Base-by-base conservation (phyloP, 169 alveolate genomes). In the Plasmodium coatneyi region DNA sequence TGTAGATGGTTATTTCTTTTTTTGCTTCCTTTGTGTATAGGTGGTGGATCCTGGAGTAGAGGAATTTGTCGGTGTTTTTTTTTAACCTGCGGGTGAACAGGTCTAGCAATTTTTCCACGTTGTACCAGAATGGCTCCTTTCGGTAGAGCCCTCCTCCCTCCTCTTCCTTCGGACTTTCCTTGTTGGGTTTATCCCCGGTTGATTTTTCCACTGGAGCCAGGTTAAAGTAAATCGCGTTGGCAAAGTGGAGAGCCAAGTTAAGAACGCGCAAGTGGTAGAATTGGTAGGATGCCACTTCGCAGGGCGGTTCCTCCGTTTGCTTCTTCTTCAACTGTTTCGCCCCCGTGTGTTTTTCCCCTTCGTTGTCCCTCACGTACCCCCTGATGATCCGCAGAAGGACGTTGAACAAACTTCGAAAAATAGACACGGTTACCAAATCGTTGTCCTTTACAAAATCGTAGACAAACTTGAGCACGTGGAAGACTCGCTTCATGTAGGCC, bases 201-300 rank as follows among this genome's bases (percentile, higher is more conserved):
- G 34, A 16, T 12, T 4, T 28, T 25, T 9, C 76, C 76, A 66
- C 36, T 41, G 0, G 76, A 46, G 71, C n/a, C 30, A 86, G 22
- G 66, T 86, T 86, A 16, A 86, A 86, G 76, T 86, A 86, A n/a
- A 86, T 76, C 2, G 49, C 82, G 43, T 86, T 86, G 25, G 52
- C 5, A 30, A 86, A 86, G 46, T 86, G 93, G 3, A 86, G 71
- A 30, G 81, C 39, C 5, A 86, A 22, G 30, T 86, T 86, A 19
- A 86, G 25, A 49, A 74, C 80, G 49, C 80, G 79, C 30, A 76
- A 19, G 2, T 86, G 39, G n/a, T 70, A 32, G 66, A 72, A 76
- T n/a, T 72, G 16, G 22, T 19, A 52, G 7, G 84, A 16, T 1
- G 56, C 39, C 9, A 46, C 19, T 7, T 30, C 43, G 28, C 39